Base-by-base conservation (phyloP, 2,329 filamentous ascomycete genomes). In the Xylaria sp. region DNA sequence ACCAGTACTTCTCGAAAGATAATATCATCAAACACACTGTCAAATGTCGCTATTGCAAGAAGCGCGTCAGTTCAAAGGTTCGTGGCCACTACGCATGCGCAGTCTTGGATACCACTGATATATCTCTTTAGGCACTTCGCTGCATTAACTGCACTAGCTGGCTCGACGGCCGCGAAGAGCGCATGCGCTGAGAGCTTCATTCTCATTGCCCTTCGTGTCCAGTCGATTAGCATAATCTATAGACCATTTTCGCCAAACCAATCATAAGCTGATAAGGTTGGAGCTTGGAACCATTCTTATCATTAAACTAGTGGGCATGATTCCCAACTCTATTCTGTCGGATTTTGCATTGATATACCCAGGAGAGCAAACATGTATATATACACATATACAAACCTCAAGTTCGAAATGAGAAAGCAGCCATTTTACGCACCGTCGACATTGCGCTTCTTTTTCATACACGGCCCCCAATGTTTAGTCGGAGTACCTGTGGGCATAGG, bases 21-120 rank as follows among this genome's bases (percentile, higher is more conserved):
- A 86, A 88, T 14, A 90, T 93, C 70, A 91, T 93, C 77, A 93
- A 92, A 81, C 88, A 86, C 72, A 88, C 86, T 30, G 84, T 89
- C 61, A 91, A 89, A 79, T 93, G 91, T 80, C 86, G 82, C 75
- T 93, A 90, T 74, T 92, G 90, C 76, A 82, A 85, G 66, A 78
- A 76, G 61, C 30, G 54, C 27, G 68, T 78, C 45, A 74, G 72
- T 60, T 67, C 71, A 19, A 76, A 76, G 74, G 76, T 78, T 47
- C 0, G 74, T 71, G 21, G 4, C 51, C 21, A 4, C 12, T 21
- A 21, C 21, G 24, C 17, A n/a, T 53, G 9, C 32, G 8, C 12
- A 19, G 9, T 53, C 42, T 57, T 47, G 8, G n/a, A 14, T 9
- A n/a, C 24, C 11, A 8, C 61, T 64, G 45, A 65, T 56, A 30